Evolutionary conservation across 2,329 filamentous ascomycete genomes (phyloP), one percentile per base, ranked within the genome.

Genomic region (Myriosclerotinia duriaeana): DNA sequence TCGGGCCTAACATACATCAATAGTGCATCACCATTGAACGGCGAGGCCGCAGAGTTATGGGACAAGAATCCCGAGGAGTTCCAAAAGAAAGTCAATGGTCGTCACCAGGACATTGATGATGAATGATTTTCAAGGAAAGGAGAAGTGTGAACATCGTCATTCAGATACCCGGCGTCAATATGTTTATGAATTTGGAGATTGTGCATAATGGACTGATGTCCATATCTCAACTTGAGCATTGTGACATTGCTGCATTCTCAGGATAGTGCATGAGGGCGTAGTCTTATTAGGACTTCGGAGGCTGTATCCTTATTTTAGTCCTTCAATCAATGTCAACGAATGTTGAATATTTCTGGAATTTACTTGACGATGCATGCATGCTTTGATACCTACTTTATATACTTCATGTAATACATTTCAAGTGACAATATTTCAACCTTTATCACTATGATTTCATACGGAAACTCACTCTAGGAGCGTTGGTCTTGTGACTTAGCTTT

Each of bases 11-110:
- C 75, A 77, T 69, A 17, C 42, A 44, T 22, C n/a, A 58, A 67
- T 70, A 98, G 94, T 78, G 87, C 95, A 67, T 97, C 92, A 71
- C 95, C 95, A 2, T 83, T 99, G 70, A 99, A 99, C 74, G 96
- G 93, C 68, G 93, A 99, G 79, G 95, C 95, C 40, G 95, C 96
- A 20, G 91, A 97, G 78, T 84, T 99, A 53, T 99, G 95, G 93
- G 94, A 97, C 78, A 92, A 89, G 73, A 87, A 98, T 77, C 83
- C 88, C 48, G 88, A 86, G 55, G 92, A 96, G 78, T 98, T 95
- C 84, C 92, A 97, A 85, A 87, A 86, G 71, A 89, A 89, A 80
- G 87, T 89, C 44, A 74, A 85, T 70, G 85, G 80, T 59, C 83
- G 87, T 68, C 87, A 89, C 78, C 81, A 81, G 56, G 87, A 89